Conservation (phyloP, 768 basidiomycete genomes). For the Lactarius sp. region DNA sequence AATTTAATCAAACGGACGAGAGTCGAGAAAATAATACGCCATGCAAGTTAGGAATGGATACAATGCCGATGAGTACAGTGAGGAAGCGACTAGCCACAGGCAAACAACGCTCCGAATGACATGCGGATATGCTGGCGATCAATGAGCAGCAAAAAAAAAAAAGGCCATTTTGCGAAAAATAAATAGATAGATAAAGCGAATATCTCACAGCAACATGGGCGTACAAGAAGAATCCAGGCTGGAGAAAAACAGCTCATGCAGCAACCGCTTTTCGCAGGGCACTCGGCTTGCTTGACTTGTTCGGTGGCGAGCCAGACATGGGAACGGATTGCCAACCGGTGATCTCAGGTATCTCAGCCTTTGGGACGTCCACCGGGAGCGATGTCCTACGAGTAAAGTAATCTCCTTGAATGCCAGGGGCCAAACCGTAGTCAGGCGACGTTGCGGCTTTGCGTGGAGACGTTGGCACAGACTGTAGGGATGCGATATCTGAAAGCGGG, state of each 20-base stretch:
- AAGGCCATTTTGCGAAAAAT: slow-evolving; percentile 25
- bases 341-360: slow-evolving; percentile 31
- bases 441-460: slow-evolving; percentile 32
- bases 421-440: slow-evolving; percentile 26
- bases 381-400: slow-evolving; percentile 30
- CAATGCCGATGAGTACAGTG: slow-evolving; percentile 28
- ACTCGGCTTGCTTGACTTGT: slow-evolving; percentile 27
- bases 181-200: slow-evolving; percentile 27
- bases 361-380: slow-evolving; percentile 23
- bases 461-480: slow-evolving; percentile 33
- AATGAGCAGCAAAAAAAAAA: slow-evolving; percentile 10
- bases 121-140: slow-evolving; percentile 23
- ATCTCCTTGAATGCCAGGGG: slow-evolving; percentile 23
- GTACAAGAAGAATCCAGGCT: slow-evolving; percentile 13
- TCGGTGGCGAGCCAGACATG: slow-evolving; percentile 29
- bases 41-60: slow-evolving; percentile 26
- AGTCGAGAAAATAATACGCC: slow-evolving; percentile 24
- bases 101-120: slow-evolving; percentile 23
- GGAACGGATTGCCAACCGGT: slow-evolving; percentile 36
- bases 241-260: slow-evolving; percentile 21
- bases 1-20: slow-evolving; percentile 23
- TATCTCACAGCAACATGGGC: slow-evolving; percentile 19
- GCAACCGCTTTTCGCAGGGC: slow-evolving; percentile 28
- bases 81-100: slow-evolving; percentile 24
- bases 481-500: slow-evolving; percentile 64